phyloP scores from a whole-genome alignment of 306 rosid species.

The Herpetospermum pedunculosum region DNA sequence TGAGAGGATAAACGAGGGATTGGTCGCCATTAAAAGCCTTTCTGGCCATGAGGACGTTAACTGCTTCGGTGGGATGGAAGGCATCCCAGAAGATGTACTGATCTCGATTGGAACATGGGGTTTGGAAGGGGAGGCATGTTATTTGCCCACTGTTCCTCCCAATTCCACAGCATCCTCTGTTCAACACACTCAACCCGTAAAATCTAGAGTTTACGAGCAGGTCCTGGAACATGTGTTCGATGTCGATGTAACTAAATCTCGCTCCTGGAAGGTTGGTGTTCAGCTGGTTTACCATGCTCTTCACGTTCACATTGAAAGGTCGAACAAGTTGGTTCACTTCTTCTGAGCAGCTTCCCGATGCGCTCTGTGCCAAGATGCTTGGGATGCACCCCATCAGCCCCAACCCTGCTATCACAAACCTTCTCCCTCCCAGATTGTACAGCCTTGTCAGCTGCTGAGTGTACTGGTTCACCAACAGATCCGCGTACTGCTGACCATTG shows the following conservation, averaged over 20 bases:
- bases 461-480: constrained; percentile 51
- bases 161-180: constrained; percentile 81
- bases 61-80: constrained; percentile 83
- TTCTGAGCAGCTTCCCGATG: constrained; percentile 47
- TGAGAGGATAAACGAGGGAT: constrained; percentile 42
- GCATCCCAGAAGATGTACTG: constrained; percentile 90
- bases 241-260: constrained; percentile 43
- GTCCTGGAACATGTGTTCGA: constrained; percentile 44
- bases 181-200: constrained; percentile 38
- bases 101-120: constrained; percentile 55
- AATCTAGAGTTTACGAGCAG: constrained; percentile 41
- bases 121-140: constrained; percentile 76
- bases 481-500: constrained; percentile 54
- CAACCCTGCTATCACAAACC: constrained; percentile 55
- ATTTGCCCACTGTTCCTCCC: constrained; percentile 87
- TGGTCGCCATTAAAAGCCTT: constrained; percentile 55
- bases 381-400: constrained; percentile 89
- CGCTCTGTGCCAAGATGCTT: constrained; percentile 67
- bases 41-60: constrained; percentile 49
- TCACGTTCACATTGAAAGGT: constrained; percentile 68
- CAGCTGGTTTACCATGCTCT: constrained; percentile 42
- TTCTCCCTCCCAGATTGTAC: constrained; percentile 83
- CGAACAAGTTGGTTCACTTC: constrained; percentile 65
- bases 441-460: constrained; percentile 62
- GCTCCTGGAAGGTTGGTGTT: constrained; percentile 58